A percentile compares a stretch with the other conserved stretches of the same genome.
phyloP scores from a whole-genome alignment of 768 basidiomycete genomes.

The Holtermannia corniformis region DNA sequence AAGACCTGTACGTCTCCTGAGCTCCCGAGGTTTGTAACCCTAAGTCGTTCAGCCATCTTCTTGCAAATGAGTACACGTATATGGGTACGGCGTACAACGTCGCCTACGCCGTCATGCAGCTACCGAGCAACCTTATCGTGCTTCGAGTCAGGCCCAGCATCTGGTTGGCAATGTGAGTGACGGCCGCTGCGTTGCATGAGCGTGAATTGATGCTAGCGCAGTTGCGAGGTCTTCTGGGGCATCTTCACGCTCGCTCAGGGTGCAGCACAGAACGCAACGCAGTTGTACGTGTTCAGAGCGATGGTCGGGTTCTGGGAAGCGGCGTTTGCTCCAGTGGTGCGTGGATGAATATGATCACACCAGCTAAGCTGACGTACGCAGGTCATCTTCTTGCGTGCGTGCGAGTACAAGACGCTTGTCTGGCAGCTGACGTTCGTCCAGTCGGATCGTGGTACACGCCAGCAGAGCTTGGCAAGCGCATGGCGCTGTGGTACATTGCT shows the following conservation, averaged over 20 bases:
- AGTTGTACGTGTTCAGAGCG: conserved; percentile 8
- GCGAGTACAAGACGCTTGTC: background rate
- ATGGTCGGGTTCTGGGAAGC: background rate
- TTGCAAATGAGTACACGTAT: background rate
- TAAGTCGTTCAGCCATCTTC: background rate
- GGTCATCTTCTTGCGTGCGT: background rate
- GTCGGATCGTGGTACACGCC: conserved; percentile 14
- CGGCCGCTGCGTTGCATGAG: background rate
- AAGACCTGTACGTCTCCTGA: background rate
- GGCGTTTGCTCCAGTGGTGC: background rate
- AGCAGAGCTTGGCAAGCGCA: conserved; percentile 12
- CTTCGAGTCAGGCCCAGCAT: background rate
- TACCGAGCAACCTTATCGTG: background rate
- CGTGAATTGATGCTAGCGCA: background rate
- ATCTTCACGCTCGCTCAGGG: conserved; percentile 20
- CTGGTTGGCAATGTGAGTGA: background rate
- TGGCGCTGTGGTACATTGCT: conserved; percentile 10
- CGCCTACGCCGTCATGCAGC: background rate
- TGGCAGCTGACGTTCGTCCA: background rate
- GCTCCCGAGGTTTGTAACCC: background rate
- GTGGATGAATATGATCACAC: background rate
- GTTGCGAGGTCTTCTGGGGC: conserved; percentile 16
- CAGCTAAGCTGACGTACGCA: background rate
- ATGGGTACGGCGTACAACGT: background rate
- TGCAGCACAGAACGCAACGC: conserved; percentile 5